Base-by-base conservation (phyloP, 352 stramenopile genomes). In the Phytophthora chlamydospora region DNA sequence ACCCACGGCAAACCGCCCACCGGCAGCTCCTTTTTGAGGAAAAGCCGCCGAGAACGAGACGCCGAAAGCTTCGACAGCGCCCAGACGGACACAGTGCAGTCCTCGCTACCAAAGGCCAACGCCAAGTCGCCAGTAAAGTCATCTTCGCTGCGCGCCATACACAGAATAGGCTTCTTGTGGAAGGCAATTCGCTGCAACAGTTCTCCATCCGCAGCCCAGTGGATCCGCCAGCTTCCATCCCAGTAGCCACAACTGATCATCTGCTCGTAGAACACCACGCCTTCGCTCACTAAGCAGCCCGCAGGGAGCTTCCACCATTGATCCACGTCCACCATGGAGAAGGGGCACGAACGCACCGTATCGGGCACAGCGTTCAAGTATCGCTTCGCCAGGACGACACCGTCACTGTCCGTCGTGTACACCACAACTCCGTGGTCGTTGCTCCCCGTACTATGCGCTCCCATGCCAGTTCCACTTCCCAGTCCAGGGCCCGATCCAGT, bases 191-290 rank as follows among this genome's bases (percentile, higher is more conserved):
- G 80, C 51, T 95, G 86, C 16, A 95, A 68, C 6, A 95, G 59
- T 47, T 95, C 86, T 34, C 86, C 86, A 62, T 95, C 86, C 12
- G 80, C 85, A 35, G 86, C 90, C 86, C 86, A 95, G 54, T 93
- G 84, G 35, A 95, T 95, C 2, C 86, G 83, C 86, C 86, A 95
- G 46, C 86, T 93, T 12, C 86, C 86, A 67, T 95, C 86, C 83
- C 85, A 95, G 59, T 93, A 93, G 7, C 85, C 85, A 53, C 83
- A 95, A 67, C 85, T 95, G 56, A 95, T 92, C 85, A 95, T 95
- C 49, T 95, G 85, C 65, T 95, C 85, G 58, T 95, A 95, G 46
- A 93, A 95, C 36, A 95, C 85, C 12, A 95, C 81, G 33, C 85
- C 84, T 59, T 92, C 83, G 43, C 73, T 83, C 34, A 90, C 83